Conservation (phyloP, 2,329 filamentous ascomycete species). For the Sclerotinia glacialis region DNA sequence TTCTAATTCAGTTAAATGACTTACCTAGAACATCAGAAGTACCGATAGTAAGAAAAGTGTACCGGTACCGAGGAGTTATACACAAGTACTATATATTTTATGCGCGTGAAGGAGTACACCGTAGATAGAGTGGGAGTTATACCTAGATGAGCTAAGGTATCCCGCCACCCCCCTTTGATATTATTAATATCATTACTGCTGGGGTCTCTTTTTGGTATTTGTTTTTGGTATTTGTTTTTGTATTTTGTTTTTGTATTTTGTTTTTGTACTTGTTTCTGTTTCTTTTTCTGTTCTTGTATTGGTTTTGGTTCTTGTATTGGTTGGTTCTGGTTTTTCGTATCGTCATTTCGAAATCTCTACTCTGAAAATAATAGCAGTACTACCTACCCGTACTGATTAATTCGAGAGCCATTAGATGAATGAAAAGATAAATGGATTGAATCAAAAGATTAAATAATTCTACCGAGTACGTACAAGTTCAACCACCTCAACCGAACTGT, state of each 20-base stretch:
- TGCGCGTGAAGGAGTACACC: too few relatives aligned
- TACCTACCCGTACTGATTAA: too few relatives aligned
- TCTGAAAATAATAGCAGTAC: conserved; percentile 1
- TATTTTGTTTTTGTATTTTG: too few relatives aligned
- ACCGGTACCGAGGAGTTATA: too few relatives aligned
- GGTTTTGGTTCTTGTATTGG: not conserved
- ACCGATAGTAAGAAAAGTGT: not conserved
- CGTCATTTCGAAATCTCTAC: not conserved
- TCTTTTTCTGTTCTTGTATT: not conserved
- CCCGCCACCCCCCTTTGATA: too few relatives aligned
- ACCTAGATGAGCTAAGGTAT: too few relatives aligned
- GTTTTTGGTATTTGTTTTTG: too few relatives aligned
- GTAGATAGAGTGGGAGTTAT: too few relatives aligned
- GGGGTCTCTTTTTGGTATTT: too few relatives aligned
- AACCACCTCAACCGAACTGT: conserved; percentile 1
- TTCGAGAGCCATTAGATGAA: not conserved
- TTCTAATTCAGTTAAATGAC: not conserved
- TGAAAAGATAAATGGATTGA: not conserved
- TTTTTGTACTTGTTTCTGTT: too few relatives aligned
- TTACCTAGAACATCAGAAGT: not conserved
- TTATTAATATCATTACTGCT: too few relatives aligned
- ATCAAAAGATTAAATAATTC: conserved; percentile 2
- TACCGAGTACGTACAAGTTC: not conserved
- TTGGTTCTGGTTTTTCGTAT: not conserved
- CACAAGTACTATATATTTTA: too few relatives aligned